Percentiles rank a stretch among this genome's conserved stretches.
Conservation (phyloP, 805 yeast species). For the Komagataella ulmi region DNA sequence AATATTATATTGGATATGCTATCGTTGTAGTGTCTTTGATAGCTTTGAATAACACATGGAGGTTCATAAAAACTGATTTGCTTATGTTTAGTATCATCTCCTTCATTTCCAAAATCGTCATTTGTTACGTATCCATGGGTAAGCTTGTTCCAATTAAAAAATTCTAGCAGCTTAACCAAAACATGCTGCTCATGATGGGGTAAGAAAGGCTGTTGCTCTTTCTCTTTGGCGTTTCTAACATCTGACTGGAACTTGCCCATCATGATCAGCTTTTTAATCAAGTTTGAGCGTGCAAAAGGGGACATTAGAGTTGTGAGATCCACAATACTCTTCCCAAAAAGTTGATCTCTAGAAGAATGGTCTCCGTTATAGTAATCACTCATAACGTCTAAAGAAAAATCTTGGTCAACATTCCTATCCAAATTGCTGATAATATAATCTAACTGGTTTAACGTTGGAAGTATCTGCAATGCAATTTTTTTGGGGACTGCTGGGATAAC, state of each 20-base stretch:
- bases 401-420: not conserved
- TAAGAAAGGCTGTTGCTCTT: conserved; percentile 1
- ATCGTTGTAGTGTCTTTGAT: conserved; percentile 12
- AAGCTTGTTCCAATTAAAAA: conserved; percentile 5
- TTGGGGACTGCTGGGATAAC: conserved; percentile 46
- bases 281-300: conserved; percentile 11
- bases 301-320: conserved; percentile 11
- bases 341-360: not conserved
- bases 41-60: conserved; percentile 69
- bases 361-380: not conserved
- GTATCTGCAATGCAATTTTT: conserved; percentile 37
- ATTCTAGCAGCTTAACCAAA: not conserved
- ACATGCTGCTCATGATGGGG: conserved; percentile 1
- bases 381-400: conserved; percentile 1
- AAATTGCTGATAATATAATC: conserved; percentile 24
- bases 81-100: conserved; percentile 72
- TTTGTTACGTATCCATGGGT: conserved; percentile 66
- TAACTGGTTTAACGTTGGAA: conserved; percentile 42
- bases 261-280: not conserved
- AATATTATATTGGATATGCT: not conserved
- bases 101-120: conserved; percentile 78
- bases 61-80: conserved; percentile 44
- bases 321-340: conserved; percentile 6
- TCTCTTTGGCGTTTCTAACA: conserved; percentile 2
- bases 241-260: conserved; percentile 3